Evolutionary conservation across 345 rosid species (phyloP).

Genomic region (Populus ilicifolia): DNA sequence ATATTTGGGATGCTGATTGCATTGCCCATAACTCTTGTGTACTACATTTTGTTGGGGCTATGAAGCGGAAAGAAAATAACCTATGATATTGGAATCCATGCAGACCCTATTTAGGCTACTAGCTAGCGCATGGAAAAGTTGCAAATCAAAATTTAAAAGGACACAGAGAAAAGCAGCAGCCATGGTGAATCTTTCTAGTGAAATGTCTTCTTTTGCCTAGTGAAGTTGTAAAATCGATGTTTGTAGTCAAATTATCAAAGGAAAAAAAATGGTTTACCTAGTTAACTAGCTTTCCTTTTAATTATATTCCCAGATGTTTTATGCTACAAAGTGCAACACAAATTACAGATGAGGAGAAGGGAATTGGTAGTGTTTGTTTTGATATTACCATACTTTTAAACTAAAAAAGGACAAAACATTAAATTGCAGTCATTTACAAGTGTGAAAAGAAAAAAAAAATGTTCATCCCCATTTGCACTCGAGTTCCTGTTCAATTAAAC

Average conservation of each 20-base stretch:
- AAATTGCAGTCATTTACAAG: too few relatives aligned
- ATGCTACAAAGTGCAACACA: not conserved
- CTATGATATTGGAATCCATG: conserved; percentile 3
- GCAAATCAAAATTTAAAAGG: conserved; percentile 1
- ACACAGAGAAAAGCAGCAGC: not conserved
- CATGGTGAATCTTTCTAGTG: conserved; percentile 19
- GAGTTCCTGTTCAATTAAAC: not conserved
- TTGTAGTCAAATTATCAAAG: conserved; percentile 25
- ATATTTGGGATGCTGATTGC: conserved; percentile 98
- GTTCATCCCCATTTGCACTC: not conserved
- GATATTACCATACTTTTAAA: not conserved
- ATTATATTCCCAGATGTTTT: conserved; percentile 14
- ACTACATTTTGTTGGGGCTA: conserved; percentile 83
- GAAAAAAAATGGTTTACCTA: conserved; percentile 12
- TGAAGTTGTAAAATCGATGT: conserved; percentile 39
- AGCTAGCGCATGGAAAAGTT: conserved; percentile 8
- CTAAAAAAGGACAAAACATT: too few relatives aligned
- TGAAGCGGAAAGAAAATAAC: conserved; percentile 23
- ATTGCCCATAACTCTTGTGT: conserved; percentile 86
- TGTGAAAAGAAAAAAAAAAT: too few relatives aligned
- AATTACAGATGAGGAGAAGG: not conserved
- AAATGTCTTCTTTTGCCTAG: conserved; percentile 16
- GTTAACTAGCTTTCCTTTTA: conserved; percentile 5
- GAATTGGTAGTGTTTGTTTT: not conserved
- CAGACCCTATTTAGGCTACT: not conserved